phyloP scores from a whole-genome alignment of 2,329 filamentous ascomycete species.

The Fusarium sp. region DNA sequence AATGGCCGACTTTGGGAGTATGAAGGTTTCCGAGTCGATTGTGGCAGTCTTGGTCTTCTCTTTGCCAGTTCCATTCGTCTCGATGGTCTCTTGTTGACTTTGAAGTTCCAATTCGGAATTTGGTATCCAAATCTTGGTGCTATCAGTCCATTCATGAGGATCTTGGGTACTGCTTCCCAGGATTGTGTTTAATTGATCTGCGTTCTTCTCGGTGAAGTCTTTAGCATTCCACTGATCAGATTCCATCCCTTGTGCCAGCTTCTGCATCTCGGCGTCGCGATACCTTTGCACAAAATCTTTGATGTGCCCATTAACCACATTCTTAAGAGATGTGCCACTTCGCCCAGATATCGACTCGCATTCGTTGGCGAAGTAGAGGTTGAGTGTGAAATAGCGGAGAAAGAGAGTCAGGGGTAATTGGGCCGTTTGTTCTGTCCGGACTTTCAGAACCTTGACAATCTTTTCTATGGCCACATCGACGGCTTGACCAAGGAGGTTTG shows the following conservation, averaged over 20 bases:
- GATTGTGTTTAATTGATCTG: constrained; percentile 70
- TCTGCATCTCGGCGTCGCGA: constrained; percentile 77
- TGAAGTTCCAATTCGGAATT: constrained; percentile 54
- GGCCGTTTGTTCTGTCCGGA: constrained; percentile 78
- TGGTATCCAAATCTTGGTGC: constrained; percentile 68
- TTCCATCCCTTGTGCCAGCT: constrained; percentile 80
- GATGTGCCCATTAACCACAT: constrained; percentile 83
- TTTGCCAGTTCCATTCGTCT: constrained; percentile 64
- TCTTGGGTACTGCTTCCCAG: constrained; percentile 78
- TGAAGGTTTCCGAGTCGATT: constrained; percentile 86
- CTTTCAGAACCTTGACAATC: constrained; percentile 78
- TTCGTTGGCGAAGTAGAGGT: constrained; percentile 85
- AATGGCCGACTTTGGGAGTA: constrained; percentile 85
- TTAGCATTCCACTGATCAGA: constrained; percentile 82
- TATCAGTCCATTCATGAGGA: constrained; percentile 72
- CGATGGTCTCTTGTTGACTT: constrained; percentile 50
- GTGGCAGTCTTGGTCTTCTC: constrained; percentile 76
- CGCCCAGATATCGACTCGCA: constrained; percentile 86
- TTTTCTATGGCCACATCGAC: constrained; percentile 84
- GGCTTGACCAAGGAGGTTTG: constrained; percentile 80
- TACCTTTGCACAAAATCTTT: constrained; percentile 80
- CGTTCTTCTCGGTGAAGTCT: constrained; percentile 75
- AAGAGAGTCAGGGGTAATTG: constrained; percentile 76
- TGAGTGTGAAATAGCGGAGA: constrained; percentile 83
- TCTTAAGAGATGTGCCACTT: constrained; percentile 80